Conservation (phyloP, 371 early-diverging fungal genomes). For the Dinochytrium kinnereticum region DNA sequence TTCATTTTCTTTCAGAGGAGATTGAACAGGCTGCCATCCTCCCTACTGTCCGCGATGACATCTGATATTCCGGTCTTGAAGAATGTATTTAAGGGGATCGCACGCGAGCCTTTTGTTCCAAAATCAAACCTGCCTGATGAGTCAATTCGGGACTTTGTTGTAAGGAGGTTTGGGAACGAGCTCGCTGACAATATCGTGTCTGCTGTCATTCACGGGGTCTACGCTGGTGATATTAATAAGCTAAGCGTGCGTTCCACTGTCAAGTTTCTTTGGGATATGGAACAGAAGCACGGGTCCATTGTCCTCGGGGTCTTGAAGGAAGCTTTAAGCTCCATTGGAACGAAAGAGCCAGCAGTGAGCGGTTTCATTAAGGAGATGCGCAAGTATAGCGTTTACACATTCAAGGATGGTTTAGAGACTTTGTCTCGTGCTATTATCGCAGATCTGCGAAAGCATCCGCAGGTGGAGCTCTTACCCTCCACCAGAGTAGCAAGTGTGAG, state of each 20-base stretch:
- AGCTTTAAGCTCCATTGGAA: slow-evolving; percentile 23
- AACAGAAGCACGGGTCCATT: slow-evolving; percentile 72
- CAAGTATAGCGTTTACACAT: slow-evolving; percentile 74
- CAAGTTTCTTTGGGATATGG: slow-evolving; percentile 67
- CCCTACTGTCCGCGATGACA: slow-evolving; percentile 53
- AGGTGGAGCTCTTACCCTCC: slow-evolving; percentile 18
- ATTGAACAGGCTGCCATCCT: slow-evolving; percentile 71
- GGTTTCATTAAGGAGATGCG: slow-evolving; percentile 58
- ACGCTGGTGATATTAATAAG: slow-evolving; percentile 82
- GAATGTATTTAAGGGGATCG: slow-evolving; percentile 51
- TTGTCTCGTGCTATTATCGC: slow-evolving; percentile 63
- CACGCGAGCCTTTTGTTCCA: slow-evolving; percentile 55
- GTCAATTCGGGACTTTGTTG: slow-evolving; percentile 73
- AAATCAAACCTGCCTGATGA: slow-evolving; percentile 59
- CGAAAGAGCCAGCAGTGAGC: slow-evolving; percentile 53
- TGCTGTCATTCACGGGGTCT: slow-evolving; percentile 90
- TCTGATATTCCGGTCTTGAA: slow-evolving; percentile 56
- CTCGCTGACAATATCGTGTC: slow-evolving; percentile 79
- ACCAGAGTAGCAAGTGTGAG: slow-evolving; percentile 2
- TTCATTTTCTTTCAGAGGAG: slow-evolving; percentile 74
- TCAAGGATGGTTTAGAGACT: slow-evolving; percentile 78
- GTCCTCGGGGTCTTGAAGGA: slow-evolving; percentile 49
- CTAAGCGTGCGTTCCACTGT: slow-evolving; percentile 80
- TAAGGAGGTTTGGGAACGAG: slow-evolving; percentile 73
- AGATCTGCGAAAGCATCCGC: slow-evolving; percentile 46